These are phyloP conservation scores for Aspergillus mulundensis DNA, from an alignment of 495 filamentous ascomycete genomes.

Conservation along the genomic window DNA sequence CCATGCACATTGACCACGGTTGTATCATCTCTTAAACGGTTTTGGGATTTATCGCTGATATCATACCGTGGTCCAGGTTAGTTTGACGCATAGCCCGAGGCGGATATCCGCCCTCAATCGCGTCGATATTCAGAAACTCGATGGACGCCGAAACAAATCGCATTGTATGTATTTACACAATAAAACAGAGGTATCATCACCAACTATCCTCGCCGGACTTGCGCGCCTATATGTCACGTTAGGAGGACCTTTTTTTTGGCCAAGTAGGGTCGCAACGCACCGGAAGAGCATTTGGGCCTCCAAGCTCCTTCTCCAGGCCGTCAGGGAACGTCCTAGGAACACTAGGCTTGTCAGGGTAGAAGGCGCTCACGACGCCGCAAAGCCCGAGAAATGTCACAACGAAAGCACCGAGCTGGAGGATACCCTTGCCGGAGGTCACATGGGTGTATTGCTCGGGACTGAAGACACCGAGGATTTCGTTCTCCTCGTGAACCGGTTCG, in stretches of 20 bases:
- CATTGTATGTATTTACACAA: slow-evolving; percentile 46
- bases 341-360: slow-evolving; percentile 82
- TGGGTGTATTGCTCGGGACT: slow-evolving; percentile 86
- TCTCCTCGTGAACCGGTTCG: slow-evolving; percentile 94
- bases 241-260: too few species aligned
- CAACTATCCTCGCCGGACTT: slow-evolving; percentile 41
- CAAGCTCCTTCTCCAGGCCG: slow-evolving; percentile 82
- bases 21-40: too few species aligned
- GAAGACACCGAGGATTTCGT: slow-evolving; percentile 92
- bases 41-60: too few species aligned
- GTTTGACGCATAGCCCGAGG: not conserved
- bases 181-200: slow-evolving; percentile 31
- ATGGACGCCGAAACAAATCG: slow-evolving; percentile 34
- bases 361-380: slow-evolving; percentile 61
- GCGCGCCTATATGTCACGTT: slow-evolving; percentile 31
- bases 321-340: slow-evolving; percentile 75
- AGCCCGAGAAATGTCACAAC: slow-evolving; percentile 65
- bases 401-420: slow-evolving; percentile 71
- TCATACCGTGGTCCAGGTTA: not conserved
- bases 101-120: not conserved
- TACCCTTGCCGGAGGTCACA: slow-evolving; percentile 65
- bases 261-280: slow-evolving; percentile 37
- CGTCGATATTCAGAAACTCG: slow-evolving; percentile 23
- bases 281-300: slow-evolving; percentile 54
- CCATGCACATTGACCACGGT: too few species aligned